Evolutionary conservation across 2,329 filamentous ascomycete species (phyloP).

Genomic region (Fusarium sacchari): DNA sequence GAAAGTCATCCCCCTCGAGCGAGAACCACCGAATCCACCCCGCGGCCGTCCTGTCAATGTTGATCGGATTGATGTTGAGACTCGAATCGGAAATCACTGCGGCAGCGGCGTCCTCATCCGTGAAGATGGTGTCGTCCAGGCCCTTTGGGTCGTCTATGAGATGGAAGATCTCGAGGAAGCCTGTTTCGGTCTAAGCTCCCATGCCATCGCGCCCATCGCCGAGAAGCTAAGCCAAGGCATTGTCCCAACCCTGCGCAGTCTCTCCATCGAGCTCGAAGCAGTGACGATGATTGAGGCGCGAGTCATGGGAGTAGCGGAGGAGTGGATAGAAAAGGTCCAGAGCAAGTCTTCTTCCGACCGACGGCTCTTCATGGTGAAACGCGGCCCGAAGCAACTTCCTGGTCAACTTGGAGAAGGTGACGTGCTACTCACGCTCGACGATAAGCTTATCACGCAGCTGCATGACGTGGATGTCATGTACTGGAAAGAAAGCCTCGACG

Average conservation of each 20-base stretch:
- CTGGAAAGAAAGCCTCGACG: conserved; percentile 81
- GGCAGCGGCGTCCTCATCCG: conserved; percentile 91
- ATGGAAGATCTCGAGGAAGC: conserved; percentile 22
- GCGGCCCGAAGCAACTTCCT: conserved; percentile 66
- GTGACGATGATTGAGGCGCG: conserved; percentile 96
- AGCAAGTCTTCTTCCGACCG: conserved; percentile 91
- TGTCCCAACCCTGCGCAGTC: conserved; percentile 83
- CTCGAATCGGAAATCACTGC: conserved; percentile 87
- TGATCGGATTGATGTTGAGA: conserved; percentile 96
- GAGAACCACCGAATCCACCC: conserved; percentile 91
- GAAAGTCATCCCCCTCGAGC: conserved; percentile 92
- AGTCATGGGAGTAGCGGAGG: conserved; percentile 94
- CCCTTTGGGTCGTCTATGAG: conserved; percentile 88
- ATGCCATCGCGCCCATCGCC: conserved; percentile 87
- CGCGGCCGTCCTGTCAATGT: conserved; percentile 94
- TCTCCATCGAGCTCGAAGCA: conserved; percentile 92
- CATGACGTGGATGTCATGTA: conserved; percentile 97
- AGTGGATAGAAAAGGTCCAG: conserved; percentile 92
- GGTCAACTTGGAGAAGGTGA: conserved; percentile 84
- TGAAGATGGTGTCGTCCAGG: conserved; percentile 90
- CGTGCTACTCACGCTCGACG: conserved; percentile 89
- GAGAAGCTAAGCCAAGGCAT: conserved; percentile 82
- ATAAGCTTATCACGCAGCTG: conserved; percentile 89
- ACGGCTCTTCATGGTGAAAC: conserved; percentile 98
- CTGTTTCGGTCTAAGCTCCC: conserved; percentile 82